These are phyloP conservation scores for Thalassiosira mediterranea DNA, from an alignment of 352 stramenopile species.

Conservation along the genomic window DNA sequence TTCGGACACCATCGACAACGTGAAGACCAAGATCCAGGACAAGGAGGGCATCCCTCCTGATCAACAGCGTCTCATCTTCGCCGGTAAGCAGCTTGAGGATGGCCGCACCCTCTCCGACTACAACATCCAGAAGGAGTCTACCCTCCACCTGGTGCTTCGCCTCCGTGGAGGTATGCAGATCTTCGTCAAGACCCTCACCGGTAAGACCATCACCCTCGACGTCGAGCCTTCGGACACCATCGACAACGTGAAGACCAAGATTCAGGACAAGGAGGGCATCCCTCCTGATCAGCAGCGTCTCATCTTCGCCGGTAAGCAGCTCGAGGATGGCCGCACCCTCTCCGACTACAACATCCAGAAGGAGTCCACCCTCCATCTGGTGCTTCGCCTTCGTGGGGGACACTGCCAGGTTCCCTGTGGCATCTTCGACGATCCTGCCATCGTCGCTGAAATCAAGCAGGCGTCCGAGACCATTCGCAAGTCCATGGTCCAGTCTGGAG, in stretches of 20 bases:
- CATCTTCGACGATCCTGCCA: constrained; percentile 85
- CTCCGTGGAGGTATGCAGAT: constrained; percentile 88
- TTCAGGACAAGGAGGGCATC: constrained; percentile 99
- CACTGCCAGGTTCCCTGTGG: constrained; percentile 83
- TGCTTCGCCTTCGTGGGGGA: constrained; percentile 87
- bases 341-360: constrained; percentile 94
- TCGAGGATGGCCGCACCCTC: constrained; percentile 92
- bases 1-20: too few species aligned
- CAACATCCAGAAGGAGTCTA: too few species aligned
- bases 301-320: constrained; percentile 99
- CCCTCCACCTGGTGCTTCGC: constrained; percentile 88
- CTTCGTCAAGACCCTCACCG: constrained; percentile 86
- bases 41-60: too few species aligned
- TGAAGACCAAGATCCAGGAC: too few species aligned
- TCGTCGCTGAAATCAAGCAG: constrained; percentile 79
- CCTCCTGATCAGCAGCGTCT: constrained; percentile 99
- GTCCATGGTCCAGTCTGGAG: constrained; percentile 80
- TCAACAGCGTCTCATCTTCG: too few species aligned
- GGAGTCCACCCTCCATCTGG: constrained; percentile 89
- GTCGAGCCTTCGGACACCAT: constrained; percentile 88
- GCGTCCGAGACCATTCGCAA: constrained; percentile 76
- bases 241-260: constrained; percentile 99
- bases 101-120: constrained; percentile 90
- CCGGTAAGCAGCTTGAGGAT: constrained; percentile 98
- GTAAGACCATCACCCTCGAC: constrained; percentile 83